A percentile compares a stretch with the other conserved stretches of the same genome.
These are phyloP conservation scores for Penicillium crustosum DNA, from an alignment of 2,329 filamentous ascomycete genomes.

Conservation along the genomic window DNA sequence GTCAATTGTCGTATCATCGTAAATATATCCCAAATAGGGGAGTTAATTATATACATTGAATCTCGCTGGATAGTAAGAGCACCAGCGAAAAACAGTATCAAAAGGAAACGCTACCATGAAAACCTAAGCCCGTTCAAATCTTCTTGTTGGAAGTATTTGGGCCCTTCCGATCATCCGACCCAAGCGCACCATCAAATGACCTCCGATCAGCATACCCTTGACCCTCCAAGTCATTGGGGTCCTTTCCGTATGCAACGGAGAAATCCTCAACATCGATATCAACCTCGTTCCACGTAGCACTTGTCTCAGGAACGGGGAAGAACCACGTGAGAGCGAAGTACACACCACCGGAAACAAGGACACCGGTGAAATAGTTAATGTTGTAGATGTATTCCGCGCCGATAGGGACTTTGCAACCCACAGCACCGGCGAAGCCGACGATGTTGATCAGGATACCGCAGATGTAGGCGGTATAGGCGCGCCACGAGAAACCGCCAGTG, in stretches of 20 bases:
- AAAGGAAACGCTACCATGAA: background rate
- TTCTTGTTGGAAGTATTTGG: constrained; percentile 17
- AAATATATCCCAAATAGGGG: background rate
- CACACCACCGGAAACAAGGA: constrained; percentile 63
- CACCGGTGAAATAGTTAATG: constrained; percentile 85
- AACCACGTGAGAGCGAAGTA: constrained; percentile 72
- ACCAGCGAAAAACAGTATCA: background rate
- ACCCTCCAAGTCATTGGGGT: constrained; percentile 30
- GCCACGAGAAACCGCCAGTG: constrained; percentile 73
- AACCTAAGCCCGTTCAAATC: constrained; percentile 7
- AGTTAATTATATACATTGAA: background rate
- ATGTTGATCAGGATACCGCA: constrained; percentile 85
- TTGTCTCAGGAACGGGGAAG: constrained; percentile 71
- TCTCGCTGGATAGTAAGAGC: background rate
- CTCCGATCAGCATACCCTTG: constrained; percentile 7
- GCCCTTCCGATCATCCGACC: constrained; percentile 23
- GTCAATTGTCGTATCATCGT: constrained; percentile 15
- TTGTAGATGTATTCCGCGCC: constrained; percentile 86
- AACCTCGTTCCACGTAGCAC: constrained; percentile 75
- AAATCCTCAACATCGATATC: constrained; percentile 41
- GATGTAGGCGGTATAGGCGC: constrained; percentile 79
- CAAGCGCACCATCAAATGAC: constrained; percentile 12
- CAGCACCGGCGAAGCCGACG: constrained; percentile 82
- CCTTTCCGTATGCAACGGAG: constrained; percentile 35
- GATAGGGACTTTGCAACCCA: constrained; percentile 69